A percentile compares a stretch with the other conserved stretches of the same genome.
Evolutionary conservation across 768 basidiomycete genomes (phyloP).

Genomic region (Boletus subparvulus): DNA sequence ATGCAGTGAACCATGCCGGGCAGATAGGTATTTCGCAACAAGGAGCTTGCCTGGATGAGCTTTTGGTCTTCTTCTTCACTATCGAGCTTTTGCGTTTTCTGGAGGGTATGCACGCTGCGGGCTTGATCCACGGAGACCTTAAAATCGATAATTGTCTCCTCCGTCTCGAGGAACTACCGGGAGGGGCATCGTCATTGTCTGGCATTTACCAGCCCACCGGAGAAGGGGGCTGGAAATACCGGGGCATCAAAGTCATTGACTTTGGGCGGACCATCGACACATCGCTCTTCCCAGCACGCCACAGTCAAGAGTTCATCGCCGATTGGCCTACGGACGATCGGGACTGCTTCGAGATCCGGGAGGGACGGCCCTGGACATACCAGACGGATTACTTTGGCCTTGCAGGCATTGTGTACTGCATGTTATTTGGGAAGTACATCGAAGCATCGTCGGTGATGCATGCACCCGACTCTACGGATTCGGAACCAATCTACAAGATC

Average conservation of each 20-base stretch:
- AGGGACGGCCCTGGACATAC: conserved; percentile 85
- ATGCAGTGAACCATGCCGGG: conserved; percentile 84
- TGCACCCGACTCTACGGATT: conserved; percentile 33
- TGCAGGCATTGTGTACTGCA: conserved; percentile 89
- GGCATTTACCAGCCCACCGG: conserved; percentile 76
- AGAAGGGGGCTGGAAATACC: conserved; percentile 78
- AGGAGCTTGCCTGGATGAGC: conserved; percentile 84
- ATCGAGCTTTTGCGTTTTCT: conserved; percentile 83
- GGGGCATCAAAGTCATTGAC: conserved; percentile 93
- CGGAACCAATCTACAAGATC: conserved; percentile 54
- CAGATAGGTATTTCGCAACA: conserved; percentile 75
- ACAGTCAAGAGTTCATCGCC: conserved; percentile 74
- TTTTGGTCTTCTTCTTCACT: conserved; percentile 93
- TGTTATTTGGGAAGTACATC: conserved; percentile 97
- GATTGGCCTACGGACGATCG: conserved; percentile 89
- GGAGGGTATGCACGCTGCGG: conserved; percentile 75
- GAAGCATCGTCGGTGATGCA: conserved; percentile 59
- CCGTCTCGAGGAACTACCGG: conserved; percentile 80
- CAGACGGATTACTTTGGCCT: conserved; percentile 98
- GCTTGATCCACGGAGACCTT: conserved; percentile 96
- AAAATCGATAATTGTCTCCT: conserved; percentile 99
- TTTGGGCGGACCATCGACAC: conserved; percentile 96
- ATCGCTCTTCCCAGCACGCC: conserved; percentile 62
- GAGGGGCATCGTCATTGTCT: conserved; percentile 68
- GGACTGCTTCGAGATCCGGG: conserved; percentile 90